Base-by-base conservation (phyloP, 2,329 filamentous ascomycete genomes). In the Penicillium hesseltinei region DNA sequence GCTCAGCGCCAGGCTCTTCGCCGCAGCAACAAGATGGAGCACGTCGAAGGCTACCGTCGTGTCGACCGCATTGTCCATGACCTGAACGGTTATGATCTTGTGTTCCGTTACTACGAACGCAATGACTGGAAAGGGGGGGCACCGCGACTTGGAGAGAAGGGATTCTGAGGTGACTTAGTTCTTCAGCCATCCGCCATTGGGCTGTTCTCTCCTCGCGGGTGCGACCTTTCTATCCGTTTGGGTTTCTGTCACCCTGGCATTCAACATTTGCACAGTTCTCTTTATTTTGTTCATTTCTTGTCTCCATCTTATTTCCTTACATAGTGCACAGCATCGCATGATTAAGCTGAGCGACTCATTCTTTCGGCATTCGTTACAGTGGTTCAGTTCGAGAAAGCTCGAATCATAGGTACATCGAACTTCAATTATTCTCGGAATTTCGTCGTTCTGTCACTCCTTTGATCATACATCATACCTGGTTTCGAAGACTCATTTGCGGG, bases 51-150 rank as follows among this genome's bases (percentile, higher is more conserved):
- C 2, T 99, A 99, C 74, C 85, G 89, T 59, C 86, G 94, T 21
- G 84, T 97, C 52, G 94, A 99, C 74, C 88, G 92, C 54, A 97
- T 99, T 64, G 91, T 99, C 50, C 94, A 99, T 75, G 92, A 97
- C 70, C 88, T 99, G 67, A 93, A 99, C 71, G 94, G 95, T 52
- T 99, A 99, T 71, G 92, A 97, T 74, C 82, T 99, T 38, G 89
- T 99, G 45, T 99, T 99, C 79, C 86, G 93, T 58, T 97, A 95
- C 81, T 99, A 96, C 72, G 92, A 97, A 80, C 86, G 91, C 58
- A 86, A 96, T 65, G 93, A 89, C 68, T 97, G 84, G 84, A 83
- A 83, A 73, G 85, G 85, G 53, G 84, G 84, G 62, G 82, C 82
- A 63, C 85, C 85, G 46, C 78, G 85, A 67, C 73, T 88, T 70